phyloP scores from a whole-genome alignment of 805 yeast genomes.

The Candida saitoana region DNA sequence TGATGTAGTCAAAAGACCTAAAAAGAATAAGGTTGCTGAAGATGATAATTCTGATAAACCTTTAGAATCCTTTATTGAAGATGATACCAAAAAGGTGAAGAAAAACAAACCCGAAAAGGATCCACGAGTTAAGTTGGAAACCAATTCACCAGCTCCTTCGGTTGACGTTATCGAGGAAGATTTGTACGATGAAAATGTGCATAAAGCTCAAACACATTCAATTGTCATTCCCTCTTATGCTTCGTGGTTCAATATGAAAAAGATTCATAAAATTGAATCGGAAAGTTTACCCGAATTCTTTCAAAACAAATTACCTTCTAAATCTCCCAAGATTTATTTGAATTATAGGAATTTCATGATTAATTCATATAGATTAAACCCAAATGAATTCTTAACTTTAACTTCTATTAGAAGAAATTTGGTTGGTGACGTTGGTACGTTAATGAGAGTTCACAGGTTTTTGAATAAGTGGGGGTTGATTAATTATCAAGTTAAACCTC shows the following conservation, averaged over 20 bases:
- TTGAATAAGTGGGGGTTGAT: slow-evolving; percentile 89
- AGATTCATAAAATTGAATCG: slow-evolving; percentile 71
- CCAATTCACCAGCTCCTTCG: slow-evolving; percentile 2
- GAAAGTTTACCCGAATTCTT: slow-evolving; percentile 88
- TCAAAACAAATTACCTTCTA: slow-evolving; percentile 63
- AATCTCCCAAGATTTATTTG: slow-evolving; percentile 76
- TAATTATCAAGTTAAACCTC: slow-evolving; percentile 86
- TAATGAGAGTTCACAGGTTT: slow-evolving; percentile 79
- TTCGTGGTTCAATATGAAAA: slow-evolving; percentile 75
- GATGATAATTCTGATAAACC: neutral
- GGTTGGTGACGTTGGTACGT: slow-evolving; percentile 87
- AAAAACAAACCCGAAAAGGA: slow-evolving; percentile 6
- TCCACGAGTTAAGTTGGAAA: slow-evolving; percentile 1
- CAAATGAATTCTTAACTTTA: slow-evolving; percentile 82
- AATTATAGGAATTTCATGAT: slow-evolving; percentile 86
- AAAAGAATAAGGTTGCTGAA: neutral
- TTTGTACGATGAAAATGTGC: slow-evolving; percentile 14
- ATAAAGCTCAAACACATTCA: slow-evolving; percentile 65
- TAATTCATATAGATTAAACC: slow-evolving; percentile 82
- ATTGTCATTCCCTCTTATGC: slow-evolving; percentile 85
- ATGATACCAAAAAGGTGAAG: slow-evolving; percentile 4
- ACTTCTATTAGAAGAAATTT: slow-evolving; percentile 89
- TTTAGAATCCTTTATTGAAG: neutral
- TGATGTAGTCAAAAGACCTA: slow-evolving; percentile 1
- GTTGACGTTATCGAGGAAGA: slow-evolving; percentile 12